Evolutionary conservation across 2,329 filamentous ascomycete species (phyloP).

Genomic region (Colletotrichum truncatum): DNA sequence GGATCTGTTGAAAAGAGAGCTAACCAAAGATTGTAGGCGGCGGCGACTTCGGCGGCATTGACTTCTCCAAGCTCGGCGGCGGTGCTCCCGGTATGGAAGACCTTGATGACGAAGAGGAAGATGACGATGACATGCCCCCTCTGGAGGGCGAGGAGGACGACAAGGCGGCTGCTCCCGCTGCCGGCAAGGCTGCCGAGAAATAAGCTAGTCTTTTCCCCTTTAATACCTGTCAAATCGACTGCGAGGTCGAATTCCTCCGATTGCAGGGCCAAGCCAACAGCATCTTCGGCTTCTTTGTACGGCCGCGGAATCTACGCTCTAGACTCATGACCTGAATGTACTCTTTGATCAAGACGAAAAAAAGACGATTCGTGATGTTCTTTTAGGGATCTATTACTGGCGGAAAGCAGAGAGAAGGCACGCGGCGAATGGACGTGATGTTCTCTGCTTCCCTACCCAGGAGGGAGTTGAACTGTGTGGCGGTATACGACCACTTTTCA

Average conservation of each 20-base stretch:
- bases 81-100: slow-evolving; percentile 57
- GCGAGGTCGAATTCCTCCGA: slow-evolving; percentile 9
- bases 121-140: slow-evolving; percentile 86
- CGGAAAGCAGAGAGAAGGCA: background rate
- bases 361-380: slow-evolving; percentile 7
- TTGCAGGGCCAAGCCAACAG: background rate
- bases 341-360: slow-evolving; percentile 22
- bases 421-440: slow-evolving; percentile 5
- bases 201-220: slow-evolving; percentile 2
- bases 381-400: background rate
- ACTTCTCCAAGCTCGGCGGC: slow-evolving; percentile 90
- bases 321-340: slow-evolving; percentile 31
- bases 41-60: slow-evolving; percentile 85
- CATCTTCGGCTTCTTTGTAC: background rate
- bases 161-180: slow-evolving; percentile 47
- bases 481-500: background rate
- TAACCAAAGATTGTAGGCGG: slow-evolving; percentile 43
- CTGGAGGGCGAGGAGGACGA: slow-evolving; percentile 71
- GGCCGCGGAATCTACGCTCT: slow-evolving; percentile 17
- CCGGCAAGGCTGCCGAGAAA: slow-evolving; percentile 28
- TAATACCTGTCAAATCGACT: background rate
- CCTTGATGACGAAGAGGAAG: slow-evolving; percentile 64
- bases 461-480: background rate
- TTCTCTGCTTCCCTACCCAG: slow-evolving; percentile 3
- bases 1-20: background rate